Evolutionary conservation across 768 basidiomycete species (phyloP), one percentile per base, ranked within the genome.

Genomic region (Hericium rajendrae): DNA sequence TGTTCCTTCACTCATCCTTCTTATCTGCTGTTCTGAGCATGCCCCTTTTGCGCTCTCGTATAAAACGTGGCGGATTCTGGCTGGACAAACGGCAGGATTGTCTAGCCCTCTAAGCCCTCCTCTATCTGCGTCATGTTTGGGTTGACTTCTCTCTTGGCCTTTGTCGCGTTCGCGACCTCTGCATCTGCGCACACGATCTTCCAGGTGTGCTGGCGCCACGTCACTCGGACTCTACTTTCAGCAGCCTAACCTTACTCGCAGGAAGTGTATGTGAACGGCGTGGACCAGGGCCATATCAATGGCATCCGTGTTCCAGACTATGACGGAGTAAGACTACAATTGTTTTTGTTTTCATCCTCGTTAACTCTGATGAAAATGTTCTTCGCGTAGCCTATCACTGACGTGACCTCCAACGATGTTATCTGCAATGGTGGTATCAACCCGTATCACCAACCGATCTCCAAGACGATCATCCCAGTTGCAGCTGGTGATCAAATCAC

Each of bases 341-440:
- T 20, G 2, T 6, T 28, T 32, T 16, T 6, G 12, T 10, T 18
- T 18, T 3, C 8, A 15, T 5, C 20, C 38, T 12, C 13, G 20
- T 38, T 53, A 11, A 55, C 38, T 9, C 46, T 28, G 6, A 38
- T 22, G 43, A 18, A 46, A n/a, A 46, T 46, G 3, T 38, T 11
- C 38, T 32, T 59, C 26, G 26, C 5, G 13, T 54, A 81, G 80
- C 80, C 81, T 15, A 80, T 84, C 57, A 79, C 67, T 16, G 77
- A 82, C 63, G 79, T 83, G 10, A 79, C 74, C 6, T 79, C 78
- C 0, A 79, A 79, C 67, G 76, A 73, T 53, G 22, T 78, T 48
- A 82, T 82, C 56, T 83, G 82, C 73, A 83, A 83, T 54, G 79
- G 81, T 22, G 80, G 79, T 12, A 78, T 79, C 60, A 82, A 81